A percentile compares a stretch with the other conserved stretches of the same genome.
Conservation (phyloP, 352 stramenopile species). For the Phytophthora crassamura region DNA sequence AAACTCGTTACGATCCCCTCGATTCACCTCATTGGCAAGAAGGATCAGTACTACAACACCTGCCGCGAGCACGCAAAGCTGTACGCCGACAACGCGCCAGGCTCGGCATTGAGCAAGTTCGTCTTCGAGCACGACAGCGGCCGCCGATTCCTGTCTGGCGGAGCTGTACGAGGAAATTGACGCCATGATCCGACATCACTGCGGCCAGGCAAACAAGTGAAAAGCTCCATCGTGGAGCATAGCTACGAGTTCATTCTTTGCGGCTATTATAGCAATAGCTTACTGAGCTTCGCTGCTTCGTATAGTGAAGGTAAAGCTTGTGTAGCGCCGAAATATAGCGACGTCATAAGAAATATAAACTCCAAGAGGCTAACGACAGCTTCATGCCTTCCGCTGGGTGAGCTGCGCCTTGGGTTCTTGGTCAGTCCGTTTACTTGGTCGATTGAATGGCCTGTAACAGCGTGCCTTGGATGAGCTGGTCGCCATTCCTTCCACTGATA, state of each 20-base stretch:
- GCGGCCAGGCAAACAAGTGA: slow-evolving; percentile 2
- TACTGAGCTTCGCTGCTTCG: background rate
- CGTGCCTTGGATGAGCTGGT: slow-evolving; percentile 70
- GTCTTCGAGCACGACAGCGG: slow-evolving; percentile 42
- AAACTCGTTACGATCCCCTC: slow-evolving; percentile 57
- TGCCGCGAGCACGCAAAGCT: slow-evolving; percentile 41
- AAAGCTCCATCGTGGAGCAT: no score
- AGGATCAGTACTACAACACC: slow-evolving; percentile 50
- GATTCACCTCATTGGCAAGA: slow-evolving; percentile 61
- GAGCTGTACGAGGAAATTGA: slow-evolving; percentile 35
- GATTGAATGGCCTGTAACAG: slow-evolving; percentile 25
- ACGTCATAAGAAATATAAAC: slow-evolving; percentile 5
- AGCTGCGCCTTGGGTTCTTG: background rate
- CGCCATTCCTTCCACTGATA: slow-evolving; percentile 86
- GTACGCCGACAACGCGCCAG: slow-evolving; percentile 26
- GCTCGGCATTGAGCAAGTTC: slow-evolving; percentile 15
- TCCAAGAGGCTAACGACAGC: background rate
- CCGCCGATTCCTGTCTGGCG: slow-evolving; percentile 37
- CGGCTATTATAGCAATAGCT: no score
- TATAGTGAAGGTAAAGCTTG: background rate
- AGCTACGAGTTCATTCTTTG: no score
- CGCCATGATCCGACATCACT: slow-evolving; percentile 29
- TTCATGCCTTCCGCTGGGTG: slow-evolving; percentile 20
- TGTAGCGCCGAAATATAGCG: background rate
- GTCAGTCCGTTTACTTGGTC: slow-evolving; percentile 19